Base-by-base conservation (phyloP, 495 filamentous ascomycete genomes). In the Evernia prunastri region DNA sequence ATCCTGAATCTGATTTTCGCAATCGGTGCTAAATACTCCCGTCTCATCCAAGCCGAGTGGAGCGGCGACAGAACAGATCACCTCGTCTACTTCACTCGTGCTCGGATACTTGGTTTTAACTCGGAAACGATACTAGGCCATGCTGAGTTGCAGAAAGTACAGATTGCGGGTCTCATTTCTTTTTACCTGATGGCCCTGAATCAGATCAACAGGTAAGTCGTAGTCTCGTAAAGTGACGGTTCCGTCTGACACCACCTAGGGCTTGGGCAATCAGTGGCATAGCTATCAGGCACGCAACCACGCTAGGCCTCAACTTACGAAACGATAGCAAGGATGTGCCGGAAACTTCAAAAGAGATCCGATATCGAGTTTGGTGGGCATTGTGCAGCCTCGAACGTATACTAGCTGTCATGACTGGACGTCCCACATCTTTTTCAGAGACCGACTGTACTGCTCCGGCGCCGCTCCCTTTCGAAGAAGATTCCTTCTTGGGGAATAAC, bases 1-100 rank as follows among this genome's bases (percentile, higher is more conserved):
- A 86, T 84, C 39, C 64, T 88, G 36, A 89, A 89, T 68, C 72
- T 87, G 60, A 81, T 89, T 23, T 87, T 89, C 64, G 86, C 87
- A 25, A 87, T 88, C 60, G 77, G 78, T 9, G 78, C 85, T 15
- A 80, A 80, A 60, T 83, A 86, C 71, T 78, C 80, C 25, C 78
- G 83, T 65, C 76, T 89, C 15, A 71, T 73, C 11, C 78, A 79
- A 61, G 80, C 79, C 18, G 74, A 78, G 33, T 84, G 79, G 80
- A 74, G 69, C 45, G 75, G 75, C 9, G 68, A 74, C 65, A 76
- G 80, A 31, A 73, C 76, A 53, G 86, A 86, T 65, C 84, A 87
- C 71, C 63, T 86, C 56, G 69, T 83, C 18, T 88, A 85, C 68
- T 80, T 84, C 67, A 76, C 81, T n/a, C 77, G 86, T 61, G 87